Base-by-base conservation (phyloP, 2,329 filamentous ascomycete genomes). In the Dichotomopilus funicola region DNA sequence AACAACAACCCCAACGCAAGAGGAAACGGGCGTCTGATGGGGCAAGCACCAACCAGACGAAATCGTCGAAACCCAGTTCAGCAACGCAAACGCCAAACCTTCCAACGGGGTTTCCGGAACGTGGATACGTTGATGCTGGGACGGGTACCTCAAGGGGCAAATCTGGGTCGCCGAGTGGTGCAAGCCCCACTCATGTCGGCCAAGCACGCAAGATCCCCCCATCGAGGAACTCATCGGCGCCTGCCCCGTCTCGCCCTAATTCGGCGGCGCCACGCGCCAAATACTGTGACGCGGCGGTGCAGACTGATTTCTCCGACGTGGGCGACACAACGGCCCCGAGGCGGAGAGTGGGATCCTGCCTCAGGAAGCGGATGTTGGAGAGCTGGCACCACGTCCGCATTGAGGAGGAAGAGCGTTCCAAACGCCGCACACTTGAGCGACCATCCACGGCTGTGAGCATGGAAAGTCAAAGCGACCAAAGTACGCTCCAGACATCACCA, bases 21-120 rank as follows among this genome's bases (percentile, higher is more conserved):
- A 84, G 85, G 72, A 86, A 86, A 66, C 77, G 82, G 6, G 68
- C 72, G 2, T 85, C 82, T 0, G 82, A 85, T 60, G 80, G 80
- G 5, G 73, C 71, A 3, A 63, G 60, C 1, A 61, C 58, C 8
- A 65, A 66, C 37, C 70, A 61, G 33, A 40, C 64, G 0, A 72
- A 69, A 46, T 52, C 61, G 0, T 68, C 65, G 13, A 66, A 62
- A 42, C 46, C 60, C 12, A 54, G 35, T 31, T 61, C 63, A 1
- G 53, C 59, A 7, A 53, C 53, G 8, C 62, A 65, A 4, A 61
- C 64, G 1, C 51, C 63, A 3, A 58, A 65, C 3, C 54, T 62
- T 6, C 46, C 60, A 3, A 71, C 71, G 51, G 72, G 69, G n/a
- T 69, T 68, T 8, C 61, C 67, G 7, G 72, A 71, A 46, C 68